Percentiles rank a stretch among this genome's conserved stretches.
Conservation (phyloP, 257 asterid species). For the Vinca minor region DNA sequence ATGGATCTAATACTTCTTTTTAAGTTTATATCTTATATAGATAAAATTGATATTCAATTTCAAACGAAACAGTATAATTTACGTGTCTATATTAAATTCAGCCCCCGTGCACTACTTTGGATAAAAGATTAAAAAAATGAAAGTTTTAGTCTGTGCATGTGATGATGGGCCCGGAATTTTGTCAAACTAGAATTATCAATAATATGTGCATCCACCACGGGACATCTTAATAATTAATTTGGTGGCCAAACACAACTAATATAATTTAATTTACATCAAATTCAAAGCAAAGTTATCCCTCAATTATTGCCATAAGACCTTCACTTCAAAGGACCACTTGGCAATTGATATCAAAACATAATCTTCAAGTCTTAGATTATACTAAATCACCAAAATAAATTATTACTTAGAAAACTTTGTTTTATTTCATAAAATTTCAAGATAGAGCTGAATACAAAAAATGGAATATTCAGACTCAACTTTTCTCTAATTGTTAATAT, state of each 20-base stretch:
- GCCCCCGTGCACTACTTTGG: too few relatives aligned
- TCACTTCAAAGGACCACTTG: background rate
- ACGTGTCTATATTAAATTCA: too few relatives aligned
- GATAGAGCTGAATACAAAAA: background rate
- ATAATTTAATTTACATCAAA: background rate
- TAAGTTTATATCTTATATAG: too few relatives aligned
- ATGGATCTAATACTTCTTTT: too few relatives aligned
- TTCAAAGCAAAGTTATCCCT: background rate
- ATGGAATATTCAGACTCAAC: too few relatives aligned
- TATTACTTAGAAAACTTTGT: background rate
- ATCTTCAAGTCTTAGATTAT: constrained; percentile 4
- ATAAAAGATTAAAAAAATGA: too few relatives aligned
- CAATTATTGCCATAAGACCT: background rate
- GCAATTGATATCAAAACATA: background rate
- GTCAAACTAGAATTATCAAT: background rate
- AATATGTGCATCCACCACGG: background rate
- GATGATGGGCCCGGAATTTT: background rate
- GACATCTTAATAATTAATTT: background rate
- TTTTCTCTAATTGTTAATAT: too few relatives aligned
- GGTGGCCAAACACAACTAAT: background rate
- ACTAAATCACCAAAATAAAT: background rate
- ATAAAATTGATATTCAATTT: too few relatives aligned
- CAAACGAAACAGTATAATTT: too few relatives aligned
- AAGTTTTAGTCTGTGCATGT: background rate
- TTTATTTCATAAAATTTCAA: background rate